Conservation (phyloP, 305 asterid species). For the Stenogyne calaminthoides region DNA sequence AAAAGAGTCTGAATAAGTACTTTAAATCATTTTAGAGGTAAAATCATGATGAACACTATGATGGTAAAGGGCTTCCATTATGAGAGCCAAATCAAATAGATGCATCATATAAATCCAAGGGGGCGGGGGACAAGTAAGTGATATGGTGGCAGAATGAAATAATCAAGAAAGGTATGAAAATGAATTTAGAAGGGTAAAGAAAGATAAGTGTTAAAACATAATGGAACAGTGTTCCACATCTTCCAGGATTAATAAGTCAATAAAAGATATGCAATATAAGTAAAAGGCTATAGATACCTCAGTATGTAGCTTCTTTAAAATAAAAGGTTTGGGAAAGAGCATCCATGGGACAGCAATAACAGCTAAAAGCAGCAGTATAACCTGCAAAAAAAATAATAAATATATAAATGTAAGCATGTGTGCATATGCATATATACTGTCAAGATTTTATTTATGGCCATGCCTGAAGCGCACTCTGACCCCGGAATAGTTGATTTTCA, state of each 20-base stretch:
- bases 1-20: neutral
- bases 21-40: neutral
- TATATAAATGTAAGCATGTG: conserved; percentile 13
- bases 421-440: conserved; percentile 13
- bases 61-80: neutral
- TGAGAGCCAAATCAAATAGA: neutral
- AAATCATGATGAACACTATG: neutral
- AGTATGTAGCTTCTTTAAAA: conserved; percentile 73
- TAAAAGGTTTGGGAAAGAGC: conserved; percentile 99
- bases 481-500: conserved; percentile 87
- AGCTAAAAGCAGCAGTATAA: conserved; percentile 77
- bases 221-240: conserved; percentile 7
- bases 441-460: conserved; percentile 27
- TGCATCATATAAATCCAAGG: conserved; percentile 10
- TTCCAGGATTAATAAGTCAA: conserved; percentile 17
- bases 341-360: conserved; percentile 97
- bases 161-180: conserved; percentile 1
- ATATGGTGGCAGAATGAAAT: neutral
- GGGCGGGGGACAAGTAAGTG: neutral
- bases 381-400: conserved; percentile 47
- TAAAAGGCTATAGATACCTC: conserved; percentile 58
- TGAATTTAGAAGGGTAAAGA: neutral
- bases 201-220: conserved; percentile 10
- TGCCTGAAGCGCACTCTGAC: conserved; percentile 90
- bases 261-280: conserved; percentile 6